A percentile compares a stretch with the other conserved stretches of the same genome.
Evolutionary conservation across 371 early-diverging fungal genomes (phyloP).

Genomic region (Saksenaea vasiformis): DNA sequence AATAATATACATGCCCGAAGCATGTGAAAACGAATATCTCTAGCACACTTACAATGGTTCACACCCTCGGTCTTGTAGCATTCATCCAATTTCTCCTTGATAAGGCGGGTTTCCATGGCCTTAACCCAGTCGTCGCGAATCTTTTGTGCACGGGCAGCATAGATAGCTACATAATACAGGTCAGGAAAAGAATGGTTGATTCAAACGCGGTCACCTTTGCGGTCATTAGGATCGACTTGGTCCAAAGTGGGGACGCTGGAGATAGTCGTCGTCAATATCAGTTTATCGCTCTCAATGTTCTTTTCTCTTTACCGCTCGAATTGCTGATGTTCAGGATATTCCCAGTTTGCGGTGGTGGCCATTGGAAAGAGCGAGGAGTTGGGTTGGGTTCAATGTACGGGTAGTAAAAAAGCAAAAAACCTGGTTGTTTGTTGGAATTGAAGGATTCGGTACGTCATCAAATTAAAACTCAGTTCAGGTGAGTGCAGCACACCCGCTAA

Average conservation of each 20-base stretch:
- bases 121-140: slow-evolving; percentile 86
- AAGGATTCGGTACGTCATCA: no score
- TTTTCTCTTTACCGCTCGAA: slow-evolving; percentile 43
- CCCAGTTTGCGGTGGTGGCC: slow-evolving; percentile 41
- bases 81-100: slow-evolving; percentile 73
- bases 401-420: not conserved
- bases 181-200: slow-evolving; percentile 1
- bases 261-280: not conserved
- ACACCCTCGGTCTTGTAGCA: slow-evolving; percentile 84
- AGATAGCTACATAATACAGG: slow-evolving; percentile 54
- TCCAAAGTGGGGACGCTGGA: slow-evolving; percentile 49
- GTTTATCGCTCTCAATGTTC: not conserved
- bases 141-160: slow-evolving; percentile 73
- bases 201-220: slow-evolving; percentile 39
- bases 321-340: slow-evolving; percentile 51
- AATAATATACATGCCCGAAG: not conserved
- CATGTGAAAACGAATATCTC: not conserved
- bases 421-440: not conserved
- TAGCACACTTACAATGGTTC: slow-evolving; percentile 71
- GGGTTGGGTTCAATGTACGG: not conserved
- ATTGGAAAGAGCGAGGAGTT: slow-evolving; percentile 7
- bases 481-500: no score
- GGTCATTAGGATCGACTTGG: slow-evolving; percentile 48
- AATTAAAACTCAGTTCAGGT: no score
- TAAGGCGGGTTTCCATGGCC: slow-evolving; percentile 80